phyloP scores from a whole-genome alignment of 1,284 basidiomycete species.

The Ceratobasidium sp. region DNA sequence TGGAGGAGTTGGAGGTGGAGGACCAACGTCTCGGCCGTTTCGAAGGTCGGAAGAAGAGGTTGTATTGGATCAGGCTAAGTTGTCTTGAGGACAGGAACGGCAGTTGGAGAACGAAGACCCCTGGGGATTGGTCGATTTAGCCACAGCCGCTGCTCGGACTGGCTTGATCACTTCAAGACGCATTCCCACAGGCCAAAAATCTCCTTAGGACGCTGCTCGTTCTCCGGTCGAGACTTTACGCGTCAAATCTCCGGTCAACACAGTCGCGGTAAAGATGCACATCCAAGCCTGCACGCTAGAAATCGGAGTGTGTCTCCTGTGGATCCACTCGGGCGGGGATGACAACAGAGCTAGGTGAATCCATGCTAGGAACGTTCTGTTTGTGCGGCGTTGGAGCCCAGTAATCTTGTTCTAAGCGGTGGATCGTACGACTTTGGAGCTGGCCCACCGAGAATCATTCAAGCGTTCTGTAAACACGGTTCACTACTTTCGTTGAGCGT shows the following conservation, averaged over 20 bases:
- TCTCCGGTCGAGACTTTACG: background rate
- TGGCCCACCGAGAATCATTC: no score
- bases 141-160: background rate
- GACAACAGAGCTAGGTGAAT: background rate
- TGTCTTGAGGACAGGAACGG: background rate
- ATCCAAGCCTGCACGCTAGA: background rate
- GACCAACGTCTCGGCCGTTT: conserved; percentile 10
- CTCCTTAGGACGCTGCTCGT: background rate
- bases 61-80: background rate
- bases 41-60: conserved; percentile 24
- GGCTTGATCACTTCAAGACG: background rate
- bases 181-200: background rate
- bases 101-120: background rate
- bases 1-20: background rate
- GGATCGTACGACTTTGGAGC: no score
- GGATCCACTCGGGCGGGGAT: background rate
- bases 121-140: background rate
- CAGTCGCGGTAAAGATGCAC: conserved; percentile 22
- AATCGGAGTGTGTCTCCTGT: conserved; percentile 29
- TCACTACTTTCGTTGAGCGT: no score
- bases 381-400: no score
- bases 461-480: no score
- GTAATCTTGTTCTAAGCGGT: no score
- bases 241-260: conserved; percentile 8
- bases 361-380: conserved; percentile 8